phyloP scores from a whole-genome alignment of 176 grass and related monocot genomes.

The Triticum timopheevii region DNA sequence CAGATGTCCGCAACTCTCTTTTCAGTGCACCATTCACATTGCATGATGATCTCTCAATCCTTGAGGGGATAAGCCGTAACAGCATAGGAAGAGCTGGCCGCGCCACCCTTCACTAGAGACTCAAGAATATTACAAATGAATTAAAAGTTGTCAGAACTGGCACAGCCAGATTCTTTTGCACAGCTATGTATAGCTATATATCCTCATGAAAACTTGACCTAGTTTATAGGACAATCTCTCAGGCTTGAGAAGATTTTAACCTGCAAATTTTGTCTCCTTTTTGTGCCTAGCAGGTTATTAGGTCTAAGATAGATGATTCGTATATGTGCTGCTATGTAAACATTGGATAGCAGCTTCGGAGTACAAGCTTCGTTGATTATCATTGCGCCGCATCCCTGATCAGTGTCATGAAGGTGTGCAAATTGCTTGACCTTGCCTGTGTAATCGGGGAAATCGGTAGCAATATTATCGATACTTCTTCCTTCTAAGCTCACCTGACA shows the following conservation, averaged over 20 bases:
- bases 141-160: conserved; percentile 22
- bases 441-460: not conserved
- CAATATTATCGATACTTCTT: not conserved
- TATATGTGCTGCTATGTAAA: conserved; percentile 32
- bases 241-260: conserved; percentile 23
- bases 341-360: not conserved
- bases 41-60: conserved; percentile 79
- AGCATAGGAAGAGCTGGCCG: conserved; percentile 39
- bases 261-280: conserved; percentile 59
- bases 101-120: not conserved
- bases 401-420: not conserved
- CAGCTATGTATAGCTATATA: conserved; percentile 48
- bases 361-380: conserved; percentile 16
- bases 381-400: not conserved
- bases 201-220: conserved; percentile 33
- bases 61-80: conserved; percentile 54
- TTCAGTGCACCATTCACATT: conserved; percentile 77
- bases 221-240: conserved; percentile 28
- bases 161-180: conserved; percentile 37
- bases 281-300: conserved; percentile 36
- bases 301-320: conserved; percentile 23
- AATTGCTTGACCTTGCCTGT: not conserved
- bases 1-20: conserved; percentile 15
- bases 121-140: conserved; percentile 18
- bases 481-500: not conserved